These are phyloP conservation scores for Lentinula guzmanii DNA, from an alignment of 768 basidiomycete genomes.

Conservation along the genomic window DNA sequence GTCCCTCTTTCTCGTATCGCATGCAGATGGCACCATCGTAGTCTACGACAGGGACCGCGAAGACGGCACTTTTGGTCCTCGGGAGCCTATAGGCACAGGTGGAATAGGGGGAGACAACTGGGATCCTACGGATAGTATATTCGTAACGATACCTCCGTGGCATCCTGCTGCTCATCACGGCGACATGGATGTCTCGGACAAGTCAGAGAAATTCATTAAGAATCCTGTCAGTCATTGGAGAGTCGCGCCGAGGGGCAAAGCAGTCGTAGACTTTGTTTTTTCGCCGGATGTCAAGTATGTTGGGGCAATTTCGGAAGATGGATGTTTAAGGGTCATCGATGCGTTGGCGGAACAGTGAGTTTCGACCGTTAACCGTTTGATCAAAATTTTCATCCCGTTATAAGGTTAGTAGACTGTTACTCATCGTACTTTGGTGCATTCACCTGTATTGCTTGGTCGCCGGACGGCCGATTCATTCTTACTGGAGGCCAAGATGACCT, in stretches of 20 bases:
- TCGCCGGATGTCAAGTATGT: constrained; percentile 91
- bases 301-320: constrained; percentile 89
- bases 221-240: constrained; percentile 94
- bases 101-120: constrained; percentile 42
- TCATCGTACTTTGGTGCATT: constrained; percentile 93
- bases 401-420: constrained; percentile 82
- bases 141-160: constrained; percentile 84
- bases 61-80: constrained; percentile 68
- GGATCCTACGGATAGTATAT: constrained; percentile 73
- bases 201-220: constrained; percentile 58
- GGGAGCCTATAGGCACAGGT: constrained; percentile 36
- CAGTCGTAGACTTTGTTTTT: constrained; percentile 90
- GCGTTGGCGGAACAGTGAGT: constrained; percentile 79
- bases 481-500: constrained; percentile 98
- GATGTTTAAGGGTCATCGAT: constrained; percentile 86
- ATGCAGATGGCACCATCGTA: constrained; percentile 85
- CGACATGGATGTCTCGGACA: constrained; percentile 22
- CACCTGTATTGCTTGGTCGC: constrained; percentile 91
- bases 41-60: constrained; percentile 91
- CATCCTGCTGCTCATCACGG: constrained; percentile 56
- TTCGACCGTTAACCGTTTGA: not conserved
- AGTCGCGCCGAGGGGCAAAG: constrained; percentile 53
- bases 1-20: constrained; percentile 79
- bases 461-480: constrained; percentile 89
- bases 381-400: not conserved